These are phyloP conservation scores for Falciphora oryzae DNA, from an alignment of 2,329 filamentous ascomycete species.

Conservation along the genomic window DNA sequence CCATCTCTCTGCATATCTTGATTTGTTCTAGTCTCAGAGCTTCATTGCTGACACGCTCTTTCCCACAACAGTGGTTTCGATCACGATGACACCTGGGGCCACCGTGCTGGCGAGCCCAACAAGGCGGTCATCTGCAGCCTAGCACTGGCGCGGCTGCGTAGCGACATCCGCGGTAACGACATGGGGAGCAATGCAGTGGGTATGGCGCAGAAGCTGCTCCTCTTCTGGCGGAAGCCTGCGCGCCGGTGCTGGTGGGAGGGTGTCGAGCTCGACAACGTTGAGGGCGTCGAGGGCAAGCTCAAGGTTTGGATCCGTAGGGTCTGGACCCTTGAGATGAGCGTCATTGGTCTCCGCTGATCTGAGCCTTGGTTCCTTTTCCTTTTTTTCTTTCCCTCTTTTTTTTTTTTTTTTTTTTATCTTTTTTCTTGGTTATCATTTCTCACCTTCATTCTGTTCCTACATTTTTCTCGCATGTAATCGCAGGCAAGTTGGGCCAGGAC, in stretches of 20 bases:
- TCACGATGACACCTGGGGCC: slow-evolving; percentile 90
- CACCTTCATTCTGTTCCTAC: slow-evolving; percentile 11
- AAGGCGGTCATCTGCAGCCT: slow-evolving; percentile 98
- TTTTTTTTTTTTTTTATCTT: slow-evolving; percentile 14
- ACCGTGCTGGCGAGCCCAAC: slow-evolving; percentile 94
- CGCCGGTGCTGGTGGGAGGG: slow-evolving; percentile 99
- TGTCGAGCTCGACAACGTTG: slow-evolving; percentile 81
- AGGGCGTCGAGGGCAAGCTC: slow-evolving; percentile 83
- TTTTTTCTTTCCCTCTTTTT: slow-evolving; percentile 9
- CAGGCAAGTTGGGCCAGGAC: no score
- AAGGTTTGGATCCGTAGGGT: slow-evolving; percentile 98
- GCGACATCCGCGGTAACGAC: slow-evolving; percentile 79
- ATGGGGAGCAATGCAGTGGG: slow-evolving; percentile 76
- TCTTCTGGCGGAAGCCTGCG: slow-evolving; percentile 98
- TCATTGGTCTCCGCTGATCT: slow-evolving; percentile 70
- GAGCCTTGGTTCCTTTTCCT: slow-evolving; percentile 6
- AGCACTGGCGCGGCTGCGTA: slow-evolving; percentile 84
- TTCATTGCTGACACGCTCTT: slow-evolving; percentile 7
- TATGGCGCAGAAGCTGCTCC: slow-evolving; percentile 95
- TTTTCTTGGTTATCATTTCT: slow-evolving; percentile 18
- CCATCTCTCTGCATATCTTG: background rate
- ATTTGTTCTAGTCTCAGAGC: slow-evolving; percentile 11
- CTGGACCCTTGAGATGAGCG: slow-evolving; percentile 98
- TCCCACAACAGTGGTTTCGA: slow-evolving; percentile 80
- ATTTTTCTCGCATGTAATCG: background rate